phyloP scores from a whole-genome alignment of 2,329 filamentous ascomycete genomes.

The Fusarium sulawesiense region DNA sequence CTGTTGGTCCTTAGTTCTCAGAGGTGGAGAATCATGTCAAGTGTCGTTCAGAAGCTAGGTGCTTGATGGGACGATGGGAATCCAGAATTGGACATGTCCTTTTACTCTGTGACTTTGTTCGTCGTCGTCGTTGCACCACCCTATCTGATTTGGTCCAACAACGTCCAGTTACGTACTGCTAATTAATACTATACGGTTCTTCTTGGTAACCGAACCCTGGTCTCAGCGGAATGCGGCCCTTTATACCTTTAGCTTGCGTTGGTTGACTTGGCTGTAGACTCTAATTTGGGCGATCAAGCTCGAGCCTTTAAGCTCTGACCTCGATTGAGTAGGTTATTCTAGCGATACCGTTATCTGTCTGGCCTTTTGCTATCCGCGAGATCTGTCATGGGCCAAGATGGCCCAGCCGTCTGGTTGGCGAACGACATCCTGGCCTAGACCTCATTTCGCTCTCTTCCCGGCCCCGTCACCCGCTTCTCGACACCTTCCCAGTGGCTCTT shows the following conservation, averaged over 20 bases:
- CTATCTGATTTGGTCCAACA: conserved; percentile 5
- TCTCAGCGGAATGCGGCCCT: conserved; percentile 36
- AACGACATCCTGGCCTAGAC: conserved; percentile 41
- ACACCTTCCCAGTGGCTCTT: conserved; percentile 44
- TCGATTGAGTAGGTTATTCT: conserved; percentile 16
- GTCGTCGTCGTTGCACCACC: conserved; percentile 7
- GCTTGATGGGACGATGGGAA: conserved; percentile 32
- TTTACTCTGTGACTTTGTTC: conserved; percentile 1
- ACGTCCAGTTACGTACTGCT: background rate
- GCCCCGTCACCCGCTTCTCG: conserved; percentile 47
- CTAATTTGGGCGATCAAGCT: conserved; percentile 26
- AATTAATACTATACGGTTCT: background rate
- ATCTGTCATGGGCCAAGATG: conserved; percentile 44
- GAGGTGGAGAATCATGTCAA: conserved; percentile 28
- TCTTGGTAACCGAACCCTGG: conserved; percentile 19
- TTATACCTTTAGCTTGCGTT: conserved; percentile 33
- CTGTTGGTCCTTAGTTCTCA: conserved; percentile 37
- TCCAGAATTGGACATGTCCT: conserved; percentile 6
- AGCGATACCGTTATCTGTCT: conserved; percentile 36
- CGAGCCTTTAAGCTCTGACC: conserved; percentile 9
- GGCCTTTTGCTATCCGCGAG: conserved; percentile 35
- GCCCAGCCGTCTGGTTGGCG: conserved; percentile 46
- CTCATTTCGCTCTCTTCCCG: conserved; percentile 47
- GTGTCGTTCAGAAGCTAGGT: background rate
- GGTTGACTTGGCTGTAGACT: conserved; percentile 14